Evolutionary conservation across 1,139 yeast species (phyloP), one percentile per base, ranked within the genome.

Genomic region (Blastobotrys illinoisensis): DNA sequence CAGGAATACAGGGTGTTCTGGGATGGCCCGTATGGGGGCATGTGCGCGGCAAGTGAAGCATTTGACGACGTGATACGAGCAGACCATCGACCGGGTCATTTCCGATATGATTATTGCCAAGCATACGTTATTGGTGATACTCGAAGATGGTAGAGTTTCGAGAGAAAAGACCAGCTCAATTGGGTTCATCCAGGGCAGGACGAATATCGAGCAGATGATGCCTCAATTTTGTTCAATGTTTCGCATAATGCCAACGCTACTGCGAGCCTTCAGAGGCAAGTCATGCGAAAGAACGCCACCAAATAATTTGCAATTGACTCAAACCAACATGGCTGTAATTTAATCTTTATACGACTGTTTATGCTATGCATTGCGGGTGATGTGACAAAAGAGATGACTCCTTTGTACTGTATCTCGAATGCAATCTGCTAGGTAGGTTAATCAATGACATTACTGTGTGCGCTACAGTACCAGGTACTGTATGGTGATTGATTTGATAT

Each of bases 21-120:
- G 49, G 88, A 83, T 64, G 88, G 88, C 2, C 85, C 88, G 1
- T 83, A 82, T 60, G 88, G 88, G 9, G 87, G 87, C 0, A 64
- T 79, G 49, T n/a, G 66, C 74, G 13, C 73, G 88, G 61, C 80
- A 58, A 67, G 74, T 7, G 64, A 73, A 43, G 67, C 81, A 1
- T 83, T 83, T 64, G 81, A 80, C 54, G 74, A 77, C 49, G 72
- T 80, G 85, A 85, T 69, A 79, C 49, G 58, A 63, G 16, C 63
- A 71, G 0, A 83, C 81, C 56, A 64, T 83, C 14, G 46, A 46
- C 1, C 47, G 51, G 1, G 59, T 60, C 0, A 46, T 63, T n/a
- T 53, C 9, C 53, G 54, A 1, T n/a, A n/a, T n/a, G n/a, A n/a
- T n/a, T n/a, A n/a, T n/a, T 26, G 56, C 13, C 14, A 47, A 2